These are phyloP conservation scores for Porcisia hertigi DNA, from an alignment of 208 protist genomes.

Conservation along the genomic window DNA sequence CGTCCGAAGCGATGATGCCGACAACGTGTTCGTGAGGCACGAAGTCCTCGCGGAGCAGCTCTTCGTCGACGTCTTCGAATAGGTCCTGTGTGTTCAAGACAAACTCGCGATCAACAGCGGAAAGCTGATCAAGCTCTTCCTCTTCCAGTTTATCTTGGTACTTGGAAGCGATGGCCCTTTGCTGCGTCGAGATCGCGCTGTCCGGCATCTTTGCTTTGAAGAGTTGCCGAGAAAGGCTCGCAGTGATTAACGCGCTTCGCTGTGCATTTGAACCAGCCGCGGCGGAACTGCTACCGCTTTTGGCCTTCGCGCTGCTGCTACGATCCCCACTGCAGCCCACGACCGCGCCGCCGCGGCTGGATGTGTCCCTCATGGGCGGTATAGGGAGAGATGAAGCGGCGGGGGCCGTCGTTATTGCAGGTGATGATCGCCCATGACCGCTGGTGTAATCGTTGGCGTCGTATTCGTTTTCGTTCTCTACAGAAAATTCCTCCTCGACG, in stretches of 20 bases:
- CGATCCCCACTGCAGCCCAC: not conserved
- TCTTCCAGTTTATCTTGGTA: conserved; percentile 48
- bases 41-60: conserved; percentile 62
- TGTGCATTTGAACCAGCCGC: conserved; percentile 13
- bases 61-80: conserved; percentile 71
- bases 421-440: not conserved
- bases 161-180: not conserved
- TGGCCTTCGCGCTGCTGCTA: not conserved
- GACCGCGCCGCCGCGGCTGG: not conserved
- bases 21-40: conserved; percentile 83
- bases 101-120: conserved; percentile 57
- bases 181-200: not conserved
- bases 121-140: conserved; percentile 41
- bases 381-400: not conserved
- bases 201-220: conserved; percentile 38
- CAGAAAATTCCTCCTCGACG: conserved; percentile 30
- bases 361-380: conserved; percentile 4
- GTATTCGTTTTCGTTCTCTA: conserved; percentile 34
- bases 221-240: conserved; percentile 43
- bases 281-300: not conserved
- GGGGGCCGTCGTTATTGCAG: not conserved
- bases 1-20: conserved; percentile 64
- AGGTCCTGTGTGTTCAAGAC: conserved; percentile 61
- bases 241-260: conserved; percentile 20
- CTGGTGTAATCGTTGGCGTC: not conserved